These are phyloP conservation scores for Mycosphaerella arachidis DNA, from an alignment of 2,329 filamentous ascomycete genomes.

Conservation along the genomic window DNA sequence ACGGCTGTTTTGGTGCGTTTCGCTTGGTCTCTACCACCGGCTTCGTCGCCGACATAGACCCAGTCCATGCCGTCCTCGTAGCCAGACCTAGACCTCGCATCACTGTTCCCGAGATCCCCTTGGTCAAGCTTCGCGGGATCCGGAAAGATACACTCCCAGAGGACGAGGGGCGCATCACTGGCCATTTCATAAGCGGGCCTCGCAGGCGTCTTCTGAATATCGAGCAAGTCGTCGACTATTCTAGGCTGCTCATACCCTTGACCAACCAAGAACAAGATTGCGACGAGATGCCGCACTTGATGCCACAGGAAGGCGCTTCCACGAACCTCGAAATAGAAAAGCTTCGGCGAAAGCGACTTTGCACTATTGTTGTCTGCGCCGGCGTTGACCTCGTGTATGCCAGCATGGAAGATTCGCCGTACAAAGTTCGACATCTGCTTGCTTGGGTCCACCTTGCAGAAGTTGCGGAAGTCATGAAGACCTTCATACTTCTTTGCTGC, in stretches of 20 bases:
- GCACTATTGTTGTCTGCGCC: conserved; percentile 1
- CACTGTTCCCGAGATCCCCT: conserved; percentile 30
- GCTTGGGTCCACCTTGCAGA: conserved; percentile 86
- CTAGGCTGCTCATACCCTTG: conserved; percentile 77
- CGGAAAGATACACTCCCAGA: conserved; percentile 95
- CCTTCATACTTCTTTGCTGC: conserved; percentile 79
- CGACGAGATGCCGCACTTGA: conserved; percentile 93
- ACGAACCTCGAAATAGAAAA: conserved; percentile 84
- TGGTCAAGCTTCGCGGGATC: conserved; percentile 38
- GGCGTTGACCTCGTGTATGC: conserved; percentile 63
- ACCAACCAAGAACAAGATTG: conserved; percentile 84
- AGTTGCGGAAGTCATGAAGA: conserved; percentile 89
- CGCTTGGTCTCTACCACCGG: conserved; percentile 32
- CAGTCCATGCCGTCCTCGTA: conserved; percentile 64
- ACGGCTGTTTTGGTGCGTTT: conserved; percentile 35
- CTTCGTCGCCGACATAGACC: conserved; percentile 70
- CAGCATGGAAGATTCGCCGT: conserved; percentile 72
- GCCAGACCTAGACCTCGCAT: conserved; percentile 37
- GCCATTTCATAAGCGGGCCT: conserved; percentile 88
- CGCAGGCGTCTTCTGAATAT: conserved; percentile 65
- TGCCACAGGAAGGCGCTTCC: conserved; percentile 97
- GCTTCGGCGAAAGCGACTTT: conserved; percentile 47
- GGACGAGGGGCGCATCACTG: conserved; percentile 78
- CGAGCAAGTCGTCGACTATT: conserved; percentile 69
- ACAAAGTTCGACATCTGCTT: conserved; percentile 86